phyloP scores from a whole-genome alignment of 78 protist species.

The Dictyostelium intermedium region DNA sequence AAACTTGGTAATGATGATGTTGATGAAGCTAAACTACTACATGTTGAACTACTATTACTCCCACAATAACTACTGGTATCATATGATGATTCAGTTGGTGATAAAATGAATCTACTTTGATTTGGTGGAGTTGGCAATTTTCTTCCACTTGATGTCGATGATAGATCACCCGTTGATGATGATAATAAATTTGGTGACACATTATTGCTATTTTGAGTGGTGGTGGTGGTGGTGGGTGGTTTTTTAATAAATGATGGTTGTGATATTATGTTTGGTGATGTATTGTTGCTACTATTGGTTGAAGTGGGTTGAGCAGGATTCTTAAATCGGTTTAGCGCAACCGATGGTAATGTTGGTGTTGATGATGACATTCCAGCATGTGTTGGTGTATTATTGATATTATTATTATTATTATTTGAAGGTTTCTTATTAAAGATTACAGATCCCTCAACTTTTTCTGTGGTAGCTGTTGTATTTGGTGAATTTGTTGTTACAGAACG shows the following conservation, averaged over 20 bases:
- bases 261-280: not conserved
- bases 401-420: not conserved
- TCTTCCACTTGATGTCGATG: not conserved
- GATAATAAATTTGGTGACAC: conserved; percentile 5
- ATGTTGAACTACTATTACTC: not conserved
- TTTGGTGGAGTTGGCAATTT: not conserved
- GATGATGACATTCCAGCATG: not conserved
- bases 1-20: not conserved
- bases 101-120: not conserved
- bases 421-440: not conserved
- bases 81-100: not conserved
- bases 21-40: conserved; percentile 6
- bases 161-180: conserved; percentile 17
- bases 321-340: not conserved
- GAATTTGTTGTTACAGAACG: not conserved
- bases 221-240: not conserved
- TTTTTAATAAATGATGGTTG: not conserved
- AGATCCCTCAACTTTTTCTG: not conserved
- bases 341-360: conserved; percentile 12
- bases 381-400: not conserved
- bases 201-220: not conserved
- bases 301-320: not conserved
- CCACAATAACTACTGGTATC: not conserved
- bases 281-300: not conserved
- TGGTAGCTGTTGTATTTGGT: not conserved